These are phyloP conservation scores for Myochromella boudieri DNA, from an alignment of 768 basidiomycete genomes.

Conservation along the genomic window DNA sequence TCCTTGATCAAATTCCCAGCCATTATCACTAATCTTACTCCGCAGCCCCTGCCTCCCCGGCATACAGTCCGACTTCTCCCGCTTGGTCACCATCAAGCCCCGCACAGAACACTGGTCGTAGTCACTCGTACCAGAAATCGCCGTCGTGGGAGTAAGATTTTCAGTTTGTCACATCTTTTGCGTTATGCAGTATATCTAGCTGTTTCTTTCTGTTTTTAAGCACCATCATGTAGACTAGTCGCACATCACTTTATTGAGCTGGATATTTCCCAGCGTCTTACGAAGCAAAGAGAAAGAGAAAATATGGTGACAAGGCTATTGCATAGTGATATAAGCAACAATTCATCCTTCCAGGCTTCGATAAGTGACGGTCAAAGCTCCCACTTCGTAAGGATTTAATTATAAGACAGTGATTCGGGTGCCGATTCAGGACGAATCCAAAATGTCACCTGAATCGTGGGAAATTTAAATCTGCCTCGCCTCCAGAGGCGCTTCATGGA, in stretches of 20 bases:
- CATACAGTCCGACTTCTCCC: constrained; percentile 86
- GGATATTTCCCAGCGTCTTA: constrained; percentile 18
- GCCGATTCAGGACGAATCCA: no score
- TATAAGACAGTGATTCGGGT: no score
- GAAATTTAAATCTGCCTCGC: no score
- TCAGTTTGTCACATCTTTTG: constrained; percentile 19
- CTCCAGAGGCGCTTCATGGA: no score
- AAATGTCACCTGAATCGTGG: no score
- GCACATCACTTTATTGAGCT: constrained; percentile 23
- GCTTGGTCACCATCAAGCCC: constrained; percentile 81
- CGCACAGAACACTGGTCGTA: constrained; percentile 49
- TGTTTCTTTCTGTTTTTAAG: constrained; percentile 18
- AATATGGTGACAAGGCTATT: no score
- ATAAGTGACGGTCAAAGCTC: no score
- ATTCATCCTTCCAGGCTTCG: no score
- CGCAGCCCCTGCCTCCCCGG: constrained; percentile 79
- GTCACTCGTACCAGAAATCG: constrained; percentile 45
- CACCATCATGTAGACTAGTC: constrained; percentile 29
- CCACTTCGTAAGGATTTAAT: no score
- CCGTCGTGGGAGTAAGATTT: constrained; percentile 51
- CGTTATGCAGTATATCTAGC: constrained; percentile 27
- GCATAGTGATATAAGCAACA: no score
- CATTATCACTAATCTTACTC: constrained; percentile 17
- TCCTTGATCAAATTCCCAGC: neutral
- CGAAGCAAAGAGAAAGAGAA: no score